Base-by-base conservation (phyloP, 108 stramenopile species). In the Discostella stelligeroides region DNA sequence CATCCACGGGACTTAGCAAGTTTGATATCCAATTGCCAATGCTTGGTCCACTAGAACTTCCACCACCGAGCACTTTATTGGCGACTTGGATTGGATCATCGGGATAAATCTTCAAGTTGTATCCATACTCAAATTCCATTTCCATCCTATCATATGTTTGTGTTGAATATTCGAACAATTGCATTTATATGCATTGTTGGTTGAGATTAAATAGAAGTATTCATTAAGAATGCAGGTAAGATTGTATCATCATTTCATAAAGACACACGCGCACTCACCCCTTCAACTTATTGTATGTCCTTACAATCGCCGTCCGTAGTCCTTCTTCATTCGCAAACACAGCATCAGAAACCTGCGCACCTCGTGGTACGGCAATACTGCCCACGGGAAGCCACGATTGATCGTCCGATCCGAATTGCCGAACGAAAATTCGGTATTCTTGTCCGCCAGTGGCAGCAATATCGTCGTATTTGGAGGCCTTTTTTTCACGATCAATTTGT, bases 31-130 rank as follows among this genome's bases (percentile, higher is more conserved):
- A 93, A 83, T 90, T 90, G 7, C 92, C 92, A 39, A 90, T 30
- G 28, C 86, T 88, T 8, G 86, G 84, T 23, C 92, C 89, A 21
- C 60, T 45, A 1, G 56, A 13, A 18, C 50, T 71, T 6, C 64
- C 41, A 24, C 29, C 62, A 29, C 72, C 63, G 18, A 13, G 11
- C 25, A 42, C 50, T 73, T 90, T 90, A 18, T 63, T 60, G 17
- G 94, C 94, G 27, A 92, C 88, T 68, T 95, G 86, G 4, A 95
- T 69, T 4, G 89, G 89, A 84, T 95, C 94, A 74, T 95, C 94
- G 14, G 88, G 90, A 66, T 88, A 95, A 30, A 95, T 80, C 64
- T 92, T 95, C 42, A 95, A 65, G 50, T 95, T 95, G 76, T 76
- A 95, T 15, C 94, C 94, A 66, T 88, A 95, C 72, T 95, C 94